These are phyloP conservation scores for Albifimbria verrucaria DNA, from an alignment of 2,329 filamentous ascomycete species.

Conservation along the genomic window DNA sequence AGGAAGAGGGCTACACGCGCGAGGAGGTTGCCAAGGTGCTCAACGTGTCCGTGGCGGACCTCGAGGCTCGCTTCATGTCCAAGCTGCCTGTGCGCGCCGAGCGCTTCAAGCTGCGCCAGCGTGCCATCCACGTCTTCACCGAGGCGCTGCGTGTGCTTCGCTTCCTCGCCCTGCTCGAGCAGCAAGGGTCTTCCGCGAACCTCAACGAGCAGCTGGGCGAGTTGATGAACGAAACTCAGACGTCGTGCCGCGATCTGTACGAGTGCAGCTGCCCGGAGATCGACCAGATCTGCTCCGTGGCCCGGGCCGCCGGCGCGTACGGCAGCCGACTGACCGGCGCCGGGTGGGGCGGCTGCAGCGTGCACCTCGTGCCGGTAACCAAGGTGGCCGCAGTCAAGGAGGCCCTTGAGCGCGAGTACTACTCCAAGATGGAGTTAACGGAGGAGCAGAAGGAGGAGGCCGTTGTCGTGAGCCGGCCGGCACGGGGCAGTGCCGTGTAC, in stretches of 20 bases:
- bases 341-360: slow-evolving; percentile 94
- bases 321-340: slow-evolving; percentile 87
- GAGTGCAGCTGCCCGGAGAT: slow-evolving; percentile 91
- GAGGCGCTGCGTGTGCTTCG: slow-evolving; percentile 83
- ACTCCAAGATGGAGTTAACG: slow-evolving; percentile 61
- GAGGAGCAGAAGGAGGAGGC: slow-evolving; percentile 73
- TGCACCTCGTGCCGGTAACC: slow-evolving; percentile 84
- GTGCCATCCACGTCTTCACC: slow-evolving; percentile 84
- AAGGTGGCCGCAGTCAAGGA: slow-evolving; percentile 75
- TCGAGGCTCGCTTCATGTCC: slow-evolving; percentile 77
- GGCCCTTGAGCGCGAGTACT: slow-evolving; percentile 80
- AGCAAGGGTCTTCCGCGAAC: slow-evolving; percentile 34
- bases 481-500: slow-evolving; percentile 64
- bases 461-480: slow-evolving; percentile 85
- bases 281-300: slow-evolving; percentile 83
- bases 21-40: slow-evolving; percentile 77
- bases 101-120: slow-evolving; percentile 80
- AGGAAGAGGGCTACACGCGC: slow-evolving; percentile 82
- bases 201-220: slow-evolving; percentile 69
- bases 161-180: slow-evolving; percentile 76
- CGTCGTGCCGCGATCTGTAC: slow-evolving; percentile 80
- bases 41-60: slow-evolving; percentile 63
- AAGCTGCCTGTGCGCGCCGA: slow-evolving; percentile 88
- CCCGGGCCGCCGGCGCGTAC: slow-evolving; percentile 72
- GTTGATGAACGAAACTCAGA: slow-evolving; percentile 86